Evolutionary conservation across 345 rosid genomes (phyloP), one percentile per base, ranked within the genome.

Genomic region (Noccaea bulbosa): DNA sequence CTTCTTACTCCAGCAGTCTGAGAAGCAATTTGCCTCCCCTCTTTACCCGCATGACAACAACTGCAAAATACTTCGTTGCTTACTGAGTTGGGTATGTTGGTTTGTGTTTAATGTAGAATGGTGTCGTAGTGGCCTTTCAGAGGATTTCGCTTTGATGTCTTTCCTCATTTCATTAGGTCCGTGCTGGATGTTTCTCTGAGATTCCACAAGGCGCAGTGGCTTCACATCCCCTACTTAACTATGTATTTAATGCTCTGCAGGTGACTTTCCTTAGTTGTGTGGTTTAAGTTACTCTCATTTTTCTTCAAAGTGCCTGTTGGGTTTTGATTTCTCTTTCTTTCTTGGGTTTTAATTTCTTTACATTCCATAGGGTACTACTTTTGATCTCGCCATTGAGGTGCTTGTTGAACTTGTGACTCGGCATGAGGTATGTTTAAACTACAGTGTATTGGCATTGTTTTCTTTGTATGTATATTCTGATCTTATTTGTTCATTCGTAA

Each of bases 101-200:
- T 66, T 57, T 38, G 74, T 71, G 8, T 46, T 27, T 68, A 20
- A 30, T 16, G 50, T 61, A 43, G 35, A 10, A 6, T 45, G 24
- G 53, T 50, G 17, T 16, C 22, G 40, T 24, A 3, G 5, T 12
- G 24, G 7, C 17, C 5, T 75, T 69, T 61, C n/a, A 7, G 8
- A 0, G 38, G 52, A 38, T 51, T 41, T 67, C 15, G n/a, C 7
- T 16, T 62, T 75, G 14, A 46, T 54, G 37, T 62, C 44, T 61
- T 65, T 71, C 16, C 39, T 5, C 79, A 5, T 73, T 68, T 4
- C 71, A 6, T 71, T 72, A 93, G 98, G 93, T 93, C 70, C 90
- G 92, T 78, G 96, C 86, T 70, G 97, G 96, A 80, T 90, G 98
- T 84, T 90, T 93, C 82, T 87, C 93, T 39, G 96, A 90, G 87